Evolutionary conservation across 768 basidiomycete genomes (phyloP).

Genomic region (Boletellus sp.): DNA sequence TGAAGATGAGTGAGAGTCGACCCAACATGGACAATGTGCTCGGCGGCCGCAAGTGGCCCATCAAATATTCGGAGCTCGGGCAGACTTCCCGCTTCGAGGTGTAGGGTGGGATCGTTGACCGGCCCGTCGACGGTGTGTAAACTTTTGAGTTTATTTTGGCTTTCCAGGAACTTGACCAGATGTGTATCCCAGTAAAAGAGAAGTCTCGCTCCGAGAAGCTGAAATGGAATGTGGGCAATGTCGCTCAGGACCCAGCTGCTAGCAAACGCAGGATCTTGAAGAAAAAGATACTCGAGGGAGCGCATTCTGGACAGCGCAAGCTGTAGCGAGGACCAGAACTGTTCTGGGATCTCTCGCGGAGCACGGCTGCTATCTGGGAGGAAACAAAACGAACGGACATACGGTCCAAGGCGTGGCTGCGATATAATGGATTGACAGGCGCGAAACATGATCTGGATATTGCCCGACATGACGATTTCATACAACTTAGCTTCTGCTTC

Average conservation of each 20-base stretch:
- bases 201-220: conserved; percentile 47
- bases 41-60: conserved; percentile 40
- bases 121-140: conserved; percentile 34
- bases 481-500: conserved; percentile 50
- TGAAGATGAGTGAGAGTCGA: conserved; percentile 46
- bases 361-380: conserved; percentile 31
- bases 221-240: conserved; percentile 39
- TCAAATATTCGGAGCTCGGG: conserved; percentile 44
- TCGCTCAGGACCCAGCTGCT: conserved; percentile 48
- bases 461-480: conserved; percentile 36
- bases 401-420: conserved; percentile 34
- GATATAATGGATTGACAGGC: conserved; percentile 39
- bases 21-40: conserved; percentile 34
- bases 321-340: conserved; percentile 46
- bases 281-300: conserved; percentile 41
- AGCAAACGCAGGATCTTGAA: conserved; percentile 37
- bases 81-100: conserved; percentile 34
- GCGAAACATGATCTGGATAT: conserved; percentile 32
- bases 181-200: conserved; percentile 47
- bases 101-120: conserved; percentile 17
- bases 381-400: conserved; percentile 45
- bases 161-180: conserved; percentile 46
- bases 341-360: conserved; percentile 20
- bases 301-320: conserved; percentile 41
- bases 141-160: conserved; percentile 40